Evolutionary conservation across 345 rosid genomes (phyloP), one percentile per base, ranked within the genome.

Genomic region (Aquilaria sinensis): DNA sequence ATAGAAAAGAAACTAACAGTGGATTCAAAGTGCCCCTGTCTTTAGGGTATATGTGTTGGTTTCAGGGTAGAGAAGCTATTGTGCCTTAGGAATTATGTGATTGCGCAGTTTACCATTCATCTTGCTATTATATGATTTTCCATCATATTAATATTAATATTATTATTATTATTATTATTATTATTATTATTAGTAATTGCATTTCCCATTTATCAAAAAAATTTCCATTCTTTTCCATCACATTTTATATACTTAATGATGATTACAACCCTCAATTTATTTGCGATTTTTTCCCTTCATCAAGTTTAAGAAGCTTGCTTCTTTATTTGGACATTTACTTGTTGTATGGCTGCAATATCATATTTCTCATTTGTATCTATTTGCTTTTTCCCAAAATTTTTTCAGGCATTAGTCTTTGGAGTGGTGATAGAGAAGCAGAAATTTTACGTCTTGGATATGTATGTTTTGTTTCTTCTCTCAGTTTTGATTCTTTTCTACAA

Each of bases 391-490:
- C 9, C 12, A 54, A 62, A 77, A 47, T 77, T 23, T 54, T 73
- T 74, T 75, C 86, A 92, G 98, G 85, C 73, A 73, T 80, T 60
- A 62, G 83, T 30, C 74, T 49, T 67, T 84, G 90, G 95, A 71
- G 77, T 5, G 75, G 90, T 69, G 96, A 89, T 67, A 82, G 79
- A 81, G 98, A 92, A 69, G 93, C 96, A 59, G 90, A 76, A 77
- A 60, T 34, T 47, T 81, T 92, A 72, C 96, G 96, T 16, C 55
- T 92, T 76, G 98, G 98, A 65, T 77, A 72, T 82, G 98, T 92
- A 87, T 77, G 96, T 74, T 67, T 56, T 31, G 49, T 13, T 47
- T 61, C 29, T 68, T 57, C 61, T 37, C 15, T 51, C 62, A n/a
- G 15, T 50, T 4, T 14, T 33, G 43, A 61, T 48, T 13, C 15